A percentile compares a stretch with the other conserved stretches of the same genome.
Conservation (phyloP, 192 early-diverging fungal species). For the Umbelopsis vinacea region DNA sequence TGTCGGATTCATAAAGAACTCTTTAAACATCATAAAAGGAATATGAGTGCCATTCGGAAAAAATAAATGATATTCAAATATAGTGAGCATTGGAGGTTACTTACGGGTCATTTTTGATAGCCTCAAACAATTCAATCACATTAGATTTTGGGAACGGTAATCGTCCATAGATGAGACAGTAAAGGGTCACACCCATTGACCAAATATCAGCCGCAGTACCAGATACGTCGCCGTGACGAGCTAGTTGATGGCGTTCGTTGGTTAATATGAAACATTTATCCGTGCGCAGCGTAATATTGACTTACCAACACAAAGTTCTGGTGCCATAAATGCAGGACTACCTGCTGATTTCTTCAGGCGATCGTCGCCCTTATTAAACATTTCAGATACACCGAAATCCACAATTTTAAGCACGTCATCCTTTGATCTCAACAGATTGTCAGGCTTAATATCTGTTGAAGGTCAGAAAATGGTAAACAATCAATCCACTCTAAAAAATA, state of each 20-base stretch:
- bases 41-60: not conserved
- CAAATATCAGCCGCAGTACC: slow-evolving; percentile 86
- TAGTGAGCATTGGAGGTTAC: not conserved
- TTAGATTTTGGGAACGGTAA: slow-evolving; percentile 80
- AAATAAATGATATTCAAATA: too few relatives aligned
- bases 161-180: slow-evolving; percentile 79
- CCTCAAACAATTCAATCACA: slow-evolving; percentile 81
- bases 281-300: not conserved
- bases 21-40: slow-evolving; percentile 23
- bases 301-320: slow-evolving; percentile 65
- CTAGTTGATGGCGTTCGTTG: slow-evolving; percentile 36
- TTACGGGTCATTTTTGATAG: slow-evolving; percentile 65
- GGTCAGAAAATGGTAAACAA: too few relatives aligned
- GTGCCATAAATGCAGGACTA: slow-evolving; percentile 89
- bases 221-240: slow-evolving; percentile 72
- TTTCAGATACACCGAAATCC: slow-evolving; percentile 97
- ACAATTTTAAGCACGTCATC: slow-evolving; percentile 89
- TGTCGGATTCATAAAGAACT: slow-evolving; percentile 28
- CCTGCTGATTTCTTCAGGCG: slow-evolving; percentile 77
- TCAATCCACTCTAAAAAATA: too few relatives aligned
- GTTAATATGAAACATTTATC: not conserved
- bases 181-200: slow-evolving; percentile 87
- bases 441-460: slow-evolving; percentile 88
- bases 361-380: slow-evolving; percentile 80
- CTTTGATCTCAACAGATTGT: slow-evolving; percentile 85